Percentiles rank a stretch among this genome's conserved stretches.
Evolutionary conservation across 176 grass and related monocot genomes (phyloP).

Genomic region (Aegilops tauschii): DNA sequence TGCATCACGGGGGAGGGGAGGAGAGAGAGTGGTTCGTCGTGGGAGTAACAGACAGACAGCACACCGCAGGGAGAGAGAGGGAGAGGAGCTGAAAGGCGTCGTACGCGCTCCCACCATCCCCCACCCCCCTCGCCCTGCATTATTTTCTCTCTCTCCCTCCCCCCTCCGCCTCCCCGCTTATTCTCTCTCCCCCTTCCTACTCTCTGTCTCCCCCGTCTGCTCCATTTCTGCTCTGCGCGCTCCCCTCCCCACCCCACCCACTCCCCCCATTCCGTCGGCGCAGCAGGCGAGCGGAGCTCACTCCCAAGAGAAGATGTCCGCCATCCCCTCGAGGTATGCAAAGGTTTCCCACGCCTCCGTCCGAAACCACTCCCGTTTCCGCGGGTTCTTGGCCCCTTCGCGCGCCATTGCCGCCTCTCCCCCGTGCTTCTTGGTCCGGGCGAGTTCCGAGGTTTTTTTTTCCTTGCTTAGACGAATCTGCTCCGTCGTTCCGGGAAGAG

Average conservation of each 20-base stretch:
- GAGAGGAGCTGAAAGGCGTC: conserved; percentile 37
- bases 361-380: background rate
- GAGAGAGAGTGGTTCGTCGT: conserved; percentile 6
- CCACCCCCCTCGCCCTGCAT: background rate
- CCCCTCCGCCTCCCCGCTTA: conserved; percentile 11
- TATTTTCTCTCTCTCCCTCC: conserved; percentile 37
- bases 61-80: background rate
- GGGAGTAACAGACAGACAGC: conserved; percentile 12
- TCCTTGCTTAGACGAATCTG: background rate
- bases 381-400: background rate
- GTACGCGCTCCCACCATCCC: conserved; percentile 28
- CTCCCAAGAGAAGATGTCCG: background rate
- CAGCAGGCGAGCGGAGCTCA: background rate
- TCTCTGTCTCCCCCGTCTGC: conserved; percentile 23
- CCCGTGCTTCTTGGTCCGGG: background rate
- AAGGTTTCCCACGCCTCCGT: too few species aligned
- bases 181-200: conserved; percentile 34
- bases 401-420: background rate
- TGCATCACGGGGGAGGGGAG: background rate
- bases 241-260: background rate
- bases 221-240: conserved; percentile 31
- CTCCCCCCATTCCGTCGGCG: conserved; percentile 9
- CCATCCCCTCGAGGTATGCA: conserved; percentile 25
- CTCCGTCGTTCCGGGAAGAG: background rate
- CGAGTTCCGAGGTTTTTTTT: background rate